Percentiles rank a stretch among this genome's conserved stretches.
phyloP scores from a whole-genome alignment of 208 protist genomes.

The Naegleria fowleri region DNA sequence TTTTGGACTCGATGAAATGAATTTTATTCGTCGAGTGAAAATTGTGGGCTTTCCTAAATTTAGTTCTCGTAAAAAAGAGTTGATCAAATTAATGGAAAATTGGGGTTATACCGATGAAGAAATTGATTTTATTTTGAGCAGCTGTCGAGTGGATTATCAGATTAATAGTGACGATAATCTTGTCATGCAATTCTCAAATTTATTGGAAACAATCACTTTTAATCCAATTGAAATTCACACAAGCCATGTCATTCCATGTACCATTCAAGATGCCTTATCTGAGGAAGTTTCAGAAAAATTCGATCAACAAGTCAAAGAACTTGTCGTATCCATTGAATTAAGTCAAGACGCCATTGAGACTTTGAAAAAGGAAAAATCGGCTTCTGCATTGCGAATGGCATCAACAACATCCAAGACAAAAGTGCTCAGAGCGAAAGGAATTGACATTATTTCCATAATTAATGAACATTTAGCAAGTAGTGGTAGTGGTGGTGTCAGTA shows the following conservation, averaged over 20 bases:
- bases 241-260: neutral
- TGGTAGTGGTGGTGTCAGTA: neutral
- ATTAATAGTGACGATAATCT: neutral
- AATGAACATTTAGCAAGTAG: neutral
- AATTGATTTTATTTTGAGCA: neutral
- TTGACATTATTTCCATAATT: neutral
- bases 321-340: neutral
- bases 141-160: neutral
- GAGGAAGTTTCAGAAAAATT: neutral
- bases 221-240: neutral
- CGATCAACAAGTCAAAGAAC: neutral
- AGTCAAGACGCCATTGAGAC: neutral
- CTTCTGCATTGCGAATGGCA: neutral
- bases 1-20: neutral
- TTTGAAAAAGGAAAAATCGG: neutral
- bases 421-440: neutral
- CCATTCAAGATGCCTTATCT: neutral
- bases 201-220: neutral
- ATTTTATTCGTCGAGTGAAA: neutral
- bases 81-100: neutral
- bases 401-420: neutral
- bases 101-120: neutral
- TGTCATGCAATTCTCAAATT: neutral
- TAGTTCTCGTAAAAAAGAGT: neutral
- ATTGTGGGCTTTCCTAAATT: neutral